Evolutionary conservation across 108 stramenopile species (phyloP), one percentile per base, ranked within the genome.

Genomic region (Pseudonitzschia multistriata): DNA sequence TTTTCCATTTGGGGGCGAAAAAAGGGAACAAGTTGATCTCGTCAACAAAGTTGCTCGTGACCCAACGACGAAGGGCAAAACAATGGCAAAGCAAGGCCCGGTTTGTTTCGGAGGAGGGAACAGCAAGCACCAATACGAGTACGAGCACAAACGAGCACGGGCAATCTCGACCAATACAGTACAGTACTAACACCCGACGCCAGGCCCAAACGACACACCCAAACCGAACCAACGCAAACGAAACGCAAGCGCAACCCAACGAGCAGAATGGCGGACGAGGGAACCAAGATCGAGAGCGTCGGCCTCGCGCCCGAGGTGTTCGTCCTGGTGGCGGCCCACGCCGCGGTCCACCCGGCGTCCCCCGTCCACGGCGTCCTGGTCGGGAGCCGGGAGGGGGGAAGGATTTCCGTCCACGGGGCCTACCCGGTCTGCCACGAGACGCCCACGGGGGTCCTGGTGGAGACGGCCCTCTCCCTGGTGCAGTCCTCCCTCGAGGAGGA

Each of bases 381-480:
- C 11, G 91, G 91, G 1, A 61, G 73, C 0, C 13, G 52, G 3
- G n/a, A 49, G 3, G 62, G 40, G 13, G n/a, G 35, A 3, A 62
- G 39, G 27, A 25, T 76, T 33, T 5, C 55, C 29, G 72, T 88
- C 25, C 49, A 62, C 13, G 74, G 86, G 33, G 85, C 78, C 31
- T 48, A 89, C 17, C 88, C 91, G 3, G 75, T 92, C 11, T 89
- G 87, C 71, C 91, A 89, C 55, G 85, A 85, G 67, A 74, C 60
- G n/a, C 91, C 91, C 0, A 92, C 91, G 13, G 76, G 76, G 25
- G 79, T 87, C 7, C 62, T 92, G 0, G 66, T 92, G 3, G 88
- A 92, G 33, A 84, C 79, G 34, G 83, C 88, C 11, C 53, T 86
- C 19, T 77, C 78, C 3, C 40, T 92, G 34, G 62, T 76, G 19